These are phyloP conservation scores for Russula virescens DNA, from an alignment of 768 basidiomycete genomes.

Conservation along the genomic window DNA sequence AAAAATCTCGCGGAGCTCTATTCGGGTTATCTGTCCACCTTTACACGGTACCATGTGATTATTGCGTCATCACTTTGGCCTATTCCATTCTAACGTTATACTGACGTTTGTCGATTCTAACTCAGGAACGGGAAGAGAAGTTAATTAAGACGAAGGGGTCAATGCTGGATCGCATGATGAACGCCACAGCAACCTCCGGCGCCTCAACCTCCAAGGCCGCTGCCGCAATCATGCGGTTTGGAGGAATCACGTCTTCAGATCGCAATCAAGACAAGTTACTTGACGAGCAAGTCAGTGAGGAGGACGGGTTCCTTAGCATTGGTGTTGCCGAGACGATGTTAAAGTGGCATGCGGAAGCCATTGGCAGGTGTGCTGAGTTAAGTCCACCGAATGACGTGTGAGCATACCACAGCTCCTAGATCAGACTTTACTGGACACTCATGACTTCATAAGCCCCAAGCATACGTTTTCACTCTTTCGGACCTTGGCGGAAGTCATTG, in stretches of 20 bases:
- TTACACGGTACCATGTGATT: conserved; percentile 83
- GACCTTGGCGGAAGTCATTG: conserved; percentile 82
- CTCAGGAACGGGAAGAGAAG: conserved; percentile 40
- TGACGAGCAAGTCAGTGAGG: conserved; percentile 71
- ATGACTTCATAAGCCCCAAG: conserved; percentile 58
- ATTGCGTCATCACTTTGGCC: conserved; percentile 20
- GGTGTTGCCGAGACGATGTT: conserved; percentile 85
- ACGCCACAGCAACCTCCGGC: conserved; percentile 58
- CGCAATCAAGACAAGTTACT: conserved; percentile 43
- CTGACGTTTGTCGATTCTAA: background rate
- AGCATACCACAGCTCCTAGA: conserved; percentile 30
- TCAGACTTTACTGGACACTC: background rate
- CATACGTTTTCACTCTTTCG: conserved; percentile 79
- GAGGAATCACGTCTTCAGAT: conserved; percentile 57
- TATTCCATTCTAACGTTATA: background rate
- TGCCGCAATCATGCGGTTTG: conserved; percentile 83
- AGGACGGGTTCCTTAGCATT: conserved; percentile 75
- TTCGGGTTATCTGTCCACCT: conserved; percentile 59
- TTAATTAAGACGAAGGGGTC: conserved; percentile 62
- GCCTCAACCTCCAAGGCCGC: conserved; percentile 72
- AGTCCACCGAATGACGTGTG: conserved; percentile 80
- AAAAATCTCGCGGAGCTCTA: conserved; percentile 79
- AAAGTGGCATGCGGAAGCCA: conserved; percentile 96
- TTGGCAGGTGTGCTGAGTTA: conserved; percentile 90
- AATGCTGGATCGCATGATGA: conserved; percentile 88